Percentiles rank a stretch among this genome's conserved stretches.
phyloP scores from a whole-genome alignment of 2,329 filamentous ascomycete species.

The Fonsecaea pedrosoi region DNA sequence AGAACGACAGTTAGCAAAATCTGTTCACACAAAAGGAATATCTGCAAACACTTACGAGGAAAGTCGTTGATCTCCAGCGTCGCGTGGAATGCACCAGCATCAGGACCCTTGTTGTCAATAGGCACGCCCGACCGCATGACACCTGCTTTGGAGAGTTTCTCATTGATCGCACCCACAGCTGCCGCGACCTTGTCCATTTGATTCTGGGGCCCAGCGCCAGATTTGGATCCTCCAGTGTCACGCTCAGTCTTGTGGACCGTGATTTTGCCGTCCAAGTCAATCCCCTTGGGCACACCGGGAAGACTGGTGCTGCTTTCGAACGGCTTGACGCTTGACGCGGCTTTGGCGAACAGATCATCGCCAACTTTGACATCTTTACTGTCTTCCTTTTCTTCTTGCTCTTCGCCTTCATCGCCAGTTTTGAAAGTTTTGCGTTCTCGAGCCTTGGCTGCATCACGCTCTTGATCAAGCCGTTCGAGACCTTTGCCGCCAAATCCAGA shows the following conservation, averaged over 20 bases:
- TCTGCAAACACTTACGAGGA: conserved; percentile 64
- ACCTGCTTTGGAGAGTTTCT: conserved; percentile 84
- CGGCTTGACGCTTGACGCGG: conserved; percentile 68
- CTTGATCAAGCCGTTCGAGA: conserved; percentile 86
- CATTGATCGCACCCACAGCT: conserved; percentile 90
- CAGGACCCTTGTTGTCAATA: conserved; percentile 97
- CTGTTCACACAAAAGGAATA: conserved; percentile 2
- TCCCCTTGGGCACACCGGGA: conserved; percentile 60
- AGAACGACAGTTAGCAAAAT: conserved; percentile 29
- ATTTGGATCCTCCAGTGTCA: conserved; percentile 46
- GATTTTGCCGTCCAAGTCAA: conserved; percentile 72
- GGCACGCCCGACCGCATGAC: conserved; percentile 90
- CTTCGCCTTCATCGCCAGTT: conserved; percentile 82
- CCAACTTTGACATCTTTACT: conserved; percentile 68
- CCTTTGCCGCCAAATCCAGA: conserved; percentile 96
- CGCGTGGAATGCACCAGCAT: conserved; percentile 94
- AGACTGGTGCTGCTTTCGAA: conserved; percentile 57
- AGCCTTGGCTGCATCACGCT: conserved; percentile 83
- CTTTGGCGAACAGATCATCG: conserved; percentile 63
- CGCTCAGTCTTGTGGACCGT: conserved; percentile 74
- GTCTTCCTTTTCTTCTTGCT: conserved; percentile 72
- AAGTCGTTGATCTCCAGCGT: conserved; percentile 99
- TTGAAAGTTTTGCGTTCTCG: conserved; percentile 89
- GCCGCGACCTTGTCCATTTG: conserved; percentile 84
- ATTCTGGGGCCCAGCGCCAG: conserved; percentile 58